phyloP scores from a whole-genome alignment of 2,329 filamentous ascomycete genomes.

The Fusarium sp. region DNA sequence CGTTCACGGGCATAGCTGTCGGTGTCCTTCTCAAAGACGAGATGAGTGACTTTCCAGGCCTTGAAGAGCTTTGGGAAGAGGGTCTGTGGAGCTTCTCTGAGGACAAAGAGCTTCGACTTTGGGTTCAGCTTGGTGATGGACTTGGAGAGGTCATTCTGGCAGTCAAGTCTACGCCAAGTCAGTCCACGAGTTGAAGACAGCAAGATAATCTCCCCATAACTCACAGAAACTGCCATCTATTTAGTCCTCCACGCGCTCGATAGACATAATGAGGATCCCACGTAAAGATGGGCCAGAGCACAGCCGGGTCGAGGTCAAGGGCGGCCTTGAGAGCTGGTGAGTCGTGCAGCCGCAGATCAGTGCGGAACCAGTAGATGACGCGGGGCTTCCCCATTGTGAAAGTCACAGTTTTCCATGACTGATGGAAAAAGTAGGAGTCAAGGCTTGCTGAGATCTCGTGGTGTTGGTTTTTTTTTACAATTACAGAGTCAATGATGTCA shows the following conservation, averaged over 20 bases:
- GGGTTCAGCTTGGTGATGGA: slow-evolving; percentile 76
- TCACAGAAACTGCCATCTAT: slow-evolving; percentile 79
- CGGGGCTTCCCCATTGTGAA: slow-evolving; percentile 47
- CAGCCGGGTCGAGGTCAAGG: slow-evolving; percentile 73
- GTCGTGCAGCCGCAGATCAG: slow-evolving; percentile 81
- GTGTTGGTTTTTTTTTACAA: not conserved
- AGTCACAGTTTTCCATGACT: not conserved
- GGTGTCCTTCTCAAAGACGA: slow-evolving; percentile 84
- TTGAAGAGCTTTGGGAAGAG: slow-evolving; percentile 78
- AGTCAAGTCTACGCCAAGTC: slow-evolving; percentile 67
- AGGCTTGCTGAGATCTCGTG: not conserved
- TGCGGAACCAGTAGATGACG: slow-evolving; percentile 83
- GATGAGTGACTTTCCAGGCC: slow-evolving; percentile 77
- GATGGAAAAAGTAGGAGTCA: not conserved
- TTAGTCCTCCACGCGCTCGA: slow-evolving; percentile 73
- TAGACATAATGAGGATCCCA: slow-evolving; percentile 88
- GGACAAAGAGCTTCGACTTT: slow-evolving; percentile 76
- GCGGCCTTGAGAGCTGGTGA: slow-evolving; percentile 79
- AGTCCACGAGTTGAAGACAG: not conserved
- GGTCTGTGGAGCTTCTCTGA: slow-evolving; percentile 78
- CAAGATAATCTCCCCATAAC: slow-evolving; percentile 10
- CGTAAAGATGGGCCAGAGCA: slow-evolving; percentile 80
- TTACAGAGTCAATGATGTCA: slow-evolving; percentile 43
- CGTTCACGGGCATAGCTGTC: slow-evolving; percentile 76
- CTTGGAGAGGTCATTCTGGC: slow-evolving; percentile 75